Conservation (phyloP, 2,329 filamentous ascomycete genomes). For the Byssothecium circinans region DNA sequence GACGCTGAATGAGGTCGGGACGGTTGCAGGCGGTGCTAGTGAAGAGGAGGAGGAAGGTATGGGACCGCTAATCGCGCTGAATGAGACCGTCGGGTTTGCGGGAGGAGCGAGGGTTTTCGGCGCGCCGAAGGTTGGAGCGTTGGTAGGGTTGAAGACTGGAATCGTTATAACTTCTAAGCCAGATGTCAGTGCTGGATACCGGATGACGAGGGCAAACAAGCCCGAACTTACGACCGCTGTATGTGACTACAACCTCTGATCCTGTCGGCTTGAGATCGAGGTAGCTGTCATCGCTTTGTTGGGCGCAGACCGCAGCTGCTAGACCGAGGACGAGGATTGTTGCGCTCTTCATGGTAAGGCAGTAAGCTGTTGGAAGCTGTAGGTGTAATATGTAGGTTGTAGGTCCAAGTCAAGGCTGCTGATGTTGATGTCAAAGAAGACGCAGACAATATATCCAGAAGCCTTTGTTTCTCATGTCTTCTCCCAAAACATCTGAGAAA, state of each 20-base stretch:
- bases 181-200: too few species aligned
- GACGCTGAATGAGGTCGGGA: background rate
- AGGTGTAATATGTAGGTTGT: background rate
- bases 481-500: too few species aligned
- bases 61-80: background rate
- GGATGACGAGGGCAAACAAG: too few species aligned
- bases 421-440: too few species aligned
- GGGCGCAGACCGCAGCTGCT: constrained; percentile 1
- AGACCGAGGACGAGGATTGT: background rate
- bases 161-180: constrained; percentile 4
- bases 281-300: constrained; percentile 2
- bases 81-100: background rate
- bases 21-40: background rate
- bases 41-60: background rate
- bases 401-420: too few species aligned
- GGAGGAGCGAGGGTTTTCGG: constrained; percentile 1
- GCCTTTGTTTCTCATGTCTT: too few species aligned
- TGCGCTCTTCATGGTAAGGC: constrained; percentile 1
- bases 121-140: constrained; percentile 3
- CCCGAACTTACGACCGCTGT: constrained; percentile 2
- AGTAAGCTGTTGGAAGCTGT: background rate
- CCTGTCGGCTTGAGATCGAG: constrained; percentile 1
- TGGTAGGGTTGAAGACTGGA: constrained; percentile 6
- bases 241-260: constrained; percentile 1
- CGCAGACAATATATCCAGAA: too few species aligned